Percentiles rank a stretch among this genome's conserved stretches.
Evolutionary conservation across 2,329 filamentous ascomycete species (phyloP).

Genomic region (Ophiocordyceps robertsii): DNA sequence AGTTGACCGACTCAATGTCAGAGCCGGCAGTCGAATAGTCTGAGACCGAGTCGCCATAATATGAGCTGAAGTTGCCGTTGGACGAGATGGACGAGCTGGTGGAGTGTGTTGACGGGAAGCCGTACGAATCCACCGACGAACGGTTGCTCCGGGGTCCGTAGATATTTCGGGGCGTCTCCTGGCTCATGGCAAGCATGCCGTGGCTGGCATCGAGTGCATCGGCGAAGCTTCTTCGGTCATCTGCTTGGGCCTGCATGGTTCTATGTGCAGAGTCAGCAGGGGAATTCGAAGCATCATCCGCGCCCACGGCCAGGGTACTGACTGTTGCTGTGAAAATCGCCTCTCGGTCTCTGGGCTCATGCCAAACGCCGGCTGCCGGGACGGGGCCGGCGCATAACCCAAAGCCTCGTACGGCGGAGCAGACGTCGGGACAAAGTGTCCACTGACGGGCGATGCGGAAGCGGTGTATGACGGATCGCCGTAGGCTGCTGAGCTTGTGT

Average conservation of each 20-base stretch:
- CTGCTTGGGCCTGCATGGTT: constrained; percentile 32
- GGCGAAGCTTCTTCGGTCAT: constrained; percentile 59
- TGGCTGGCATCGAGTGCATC: constrained; percentile 88
- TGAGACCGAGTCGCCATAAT: constrained; percentile 78
- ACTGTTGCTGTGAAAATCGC: constrained; percentile 69
- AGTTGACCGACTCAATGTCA: constrained; percentile 69
- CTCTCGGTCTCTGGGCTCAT: constrained; percentile 47
- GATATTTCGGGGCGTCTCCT: constrained; percentile 84
- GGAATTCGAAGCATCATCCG: too few relatives aligned
- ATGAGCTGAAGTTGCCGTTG: constrained; percentile 66
- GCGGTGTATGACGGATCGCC: constrained; percentile 56
- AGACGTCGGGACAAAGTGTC: constrained; percentile 49
- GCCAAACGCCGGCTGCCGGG: constrained; percentile 40
- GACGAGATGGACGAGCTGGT: constrained; percentile 82
- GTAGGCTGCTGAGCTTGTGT: constrained; percentile 50
- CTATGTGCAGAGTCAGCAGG: neutral
- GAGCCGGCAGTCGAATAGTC: constrained; percentile 87
- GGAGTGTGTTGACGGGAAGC: constrained; percentile 76
- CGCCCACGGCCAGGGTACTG: constrained; percentile 35
- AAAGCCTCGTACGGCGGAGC: constrained; percentile 62
- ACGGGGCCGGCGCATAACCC: constrained; percentile 56
- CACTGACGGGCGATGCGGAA: constrained; percentile 51
- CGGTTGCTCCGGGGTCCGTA: constrained; percentile 59
- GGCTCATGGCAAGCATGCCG: constrained; percentile 90
- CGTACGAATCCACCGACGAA: constrained; percentile 74